Conservation (phyloP, 768 basidiomycete genomes). For the Boletus tylopilopsis region DNA sequence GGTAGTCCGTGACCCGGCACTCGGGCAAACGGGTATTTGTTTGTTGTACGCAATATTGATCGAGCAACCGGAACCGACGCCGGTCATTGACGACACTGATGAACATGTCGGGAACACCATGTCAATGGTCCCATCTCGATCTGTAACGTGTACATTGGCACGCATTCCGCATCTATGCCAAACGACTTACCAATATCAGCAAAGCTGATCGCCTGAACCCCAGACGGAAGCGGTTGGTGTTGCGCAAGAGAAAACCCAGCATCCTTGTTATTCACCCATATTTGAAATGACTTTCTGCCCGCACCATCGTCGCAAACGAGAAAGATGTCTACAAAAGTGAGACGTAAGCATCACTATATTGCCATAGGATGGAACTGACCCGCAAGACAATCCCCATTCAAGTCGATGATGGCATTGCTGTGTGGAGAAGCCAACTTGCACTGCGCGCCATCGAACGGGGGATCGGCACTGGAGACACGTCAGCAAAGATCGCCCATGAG, state of each 20-base stretch:
- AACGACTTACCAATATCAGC: conserved; percentile 75
- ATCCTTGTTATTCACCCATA: conserved; percentile 87
- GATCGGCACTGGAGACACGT: conserved; percentile 42
- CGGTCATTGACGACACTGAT: conserved; percentile 60
- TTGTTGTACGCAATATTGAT: conserved; percentile 94
- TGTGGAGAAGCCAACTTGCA: conserved; percentile 87
- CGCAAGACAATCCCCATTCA: conserved; percentile 94
- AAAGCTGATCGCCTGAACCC: conserved; percentile 77
- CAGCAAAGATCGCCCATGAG: not conserved
- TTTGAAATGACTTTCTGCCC: conserved; percentile 69
- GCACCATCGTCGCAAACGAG: conserved; percentile 73
- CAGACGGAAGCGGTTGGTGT: conserved; percentile 65
- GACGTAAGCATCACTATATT: not conserved
- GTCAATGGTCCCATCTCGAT: conserved; percentile 95
- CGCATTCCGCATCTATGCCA: not conserved
- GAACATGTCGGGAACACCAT: conserved; percentile 87
- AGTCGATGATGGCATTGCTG: conserved; percentile 90
- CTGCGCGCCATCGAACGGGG: conserved; percentile 56
- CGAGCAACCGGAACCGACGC: conserved; percentile 70
- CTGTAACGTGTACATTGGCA: conserved; percentile 35
- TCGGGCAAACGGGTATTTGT: conserved; percentile 79
- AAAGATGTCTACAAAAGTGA: conserved; percentile 65
- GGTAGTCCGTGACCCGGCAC: conserved; percentile 45
- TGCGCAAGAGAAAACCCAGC: conserved; percentile 69
- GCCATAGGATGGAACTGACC: conserved; percentile 38